A percentile compares a stretch with the other conserved stretches of the same genome.
phyloP scores from a whole-genome alignment of 78 protist species.

The Dictyostelium citrinum region DNA sequence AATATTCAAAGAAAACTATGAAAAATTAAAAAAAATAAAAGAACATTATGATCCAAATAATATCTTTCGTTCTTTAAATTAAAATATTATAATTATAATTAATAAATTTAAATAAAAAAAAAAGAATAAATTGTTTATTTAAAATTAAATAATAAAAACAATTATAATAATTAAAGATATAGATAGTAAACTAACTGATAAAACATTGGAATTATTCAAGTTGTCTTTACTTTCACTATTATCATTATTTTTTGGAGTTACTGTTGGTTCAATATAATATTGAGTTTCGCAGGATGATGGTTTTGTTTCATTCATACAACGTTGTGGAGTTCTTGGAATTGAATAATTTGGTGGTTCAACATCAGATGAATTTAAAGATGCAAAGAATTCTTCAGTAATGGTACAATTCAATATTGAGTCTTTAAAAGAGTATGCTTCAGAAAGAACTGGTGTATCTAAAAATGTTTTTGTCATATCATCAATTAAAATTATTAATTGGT shows the following conservation, averaged over 20 bases:
- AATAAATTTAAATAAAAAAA: too few relatives aligned
- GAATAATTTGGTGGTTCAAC: background rate
- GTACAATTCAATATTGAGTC: background rate
- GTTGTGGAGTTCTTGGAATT: background rate
- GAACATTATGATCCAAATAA: background rate
- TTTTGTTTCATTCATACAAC: background rate
- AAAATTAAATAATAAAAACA: background rate
- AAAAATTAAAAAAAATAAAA: background rate
- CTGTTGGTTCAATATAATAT: background rate
- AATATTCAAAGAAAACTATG: background rate
- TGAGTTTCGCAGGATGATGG: background rate
- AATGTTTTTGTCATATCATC: background rate
- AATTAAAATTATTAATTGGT: background rate
- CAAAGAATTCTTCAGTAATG: background rate
- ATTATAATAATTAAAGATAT: background rate
- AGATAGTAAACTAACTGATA: too few relatives aligned
- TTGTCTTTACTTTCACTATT: too few relatives aligned
- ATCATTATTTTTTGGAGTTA: background rate
- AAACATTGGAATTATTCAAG: too few relatives aligned
- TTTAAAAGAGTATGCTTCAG: background rate
- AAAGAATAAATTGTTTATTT: too few relatives aligned
- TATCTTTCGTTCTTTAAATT: background rate
- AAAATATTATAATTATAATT: too few relatives aligned
- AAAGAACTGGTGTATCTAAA: background rate
- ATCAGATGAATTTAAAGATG: background rate